Base-by-base conservation (phyloP, 2,329 filamentous ascomycete species). In the Epichloe typhina region DNA sequence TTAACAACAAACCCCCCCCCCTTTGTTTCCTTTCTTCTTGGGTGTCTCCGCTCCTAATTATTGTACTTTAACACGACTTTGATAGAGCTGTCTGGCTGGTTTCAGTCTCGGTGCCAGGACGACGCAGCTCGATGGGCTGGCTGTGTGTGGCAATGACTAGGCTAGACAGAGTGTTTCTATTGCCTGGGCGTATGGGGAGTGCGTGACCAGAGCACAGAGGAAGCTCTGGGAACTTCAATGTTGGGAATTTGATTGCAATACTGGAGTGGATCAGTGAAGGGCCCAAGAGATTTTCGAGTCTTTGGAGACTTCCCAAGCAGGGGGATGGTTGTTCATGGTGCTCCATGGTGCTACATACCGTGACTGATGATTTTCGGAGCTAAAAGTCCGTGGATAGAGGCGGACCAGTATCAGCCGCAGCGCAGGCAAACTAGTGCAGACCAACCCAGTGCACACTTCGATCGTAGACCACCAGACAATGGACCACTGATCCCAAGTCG, bases 371-470 rank as follows among this genome's bases (percentile, higher is more conserved):
- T 5, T 9, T 13, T 35, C 26, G 4, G 43, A 45, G 11, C 40
- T 40, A 17, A 50, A 50, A 7, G 44, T n/a, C 8, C 35, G 23
- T 6, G 40, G 47, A 12, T 41, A 21, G 15, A 50, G 19, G 13
- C 33, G 26, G 4, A 50, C 8, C 37, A 65, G 53, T 5, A 65
- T 53, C 41, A 61, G 55, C 19, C 61, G 59, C 23, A 65, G 42
- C 2, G 63, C 55, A 0, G 64, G 64, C 54, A 66, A 54, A 49
- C 60, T 64, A 23, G 62, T 64, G 53, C 64, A 64, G 31, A 66
- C 62, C 46, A 66, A 61, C 46, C 61, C 63, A 39, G 62, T 55
- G 53, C 62, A 59, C 48, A 65, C 59, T 54, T 67, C 64, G 42
- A 67, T 53, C 2, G 58, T 58, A 4, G 63, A 65, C 63, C 62